These are phyloP conservation scores for Hanseniaspora singularis DNA, from an alignment of 805 yeast species.

Conservation along the genomic window DNA sequence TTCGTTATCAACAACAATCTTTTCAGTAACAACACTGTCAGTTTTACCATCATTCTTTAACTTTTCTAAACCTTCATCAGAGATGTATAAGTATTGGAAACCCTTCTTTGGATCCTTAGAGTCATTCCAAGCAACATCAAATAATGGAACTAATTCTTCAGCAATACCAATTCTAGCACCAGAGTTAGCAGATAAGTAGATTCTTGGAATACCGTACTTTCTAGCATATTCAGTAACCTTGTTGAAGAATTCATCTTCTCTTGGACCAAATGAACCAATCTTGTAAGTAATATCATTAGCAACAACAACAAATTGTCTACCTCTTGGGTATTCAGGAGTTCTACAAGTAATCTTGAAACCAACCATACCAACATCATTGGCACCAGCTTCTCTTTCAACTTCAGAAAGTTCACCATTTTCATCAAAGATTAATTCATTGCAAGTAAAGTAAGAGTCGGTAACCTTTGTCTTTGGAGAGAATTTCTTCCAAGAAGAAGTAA, in stretches of 20 bases:
- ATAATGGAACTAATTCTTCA: slow-evolving; percentile 81
- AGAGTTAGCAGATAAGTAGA: slow-evolving; percentile 92
- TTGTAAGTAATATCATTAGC: slow-evolving; percentile 96
- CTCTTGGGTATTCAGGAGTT: slow-evolving; percentile 94
- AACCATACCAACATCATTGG: slow-evolving; percentile 93
- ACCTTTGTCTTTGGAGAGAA: slow-evolving; percentile 42
- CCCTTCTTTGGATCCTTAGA: slow-evolving; percentile 68
- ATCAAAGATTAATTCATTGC: slow-evolving; percentile 71
- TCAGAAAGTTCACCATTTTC: slow-evolving; percentile 72
- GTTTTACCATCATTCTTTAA: slow-evolving; percentile 50
- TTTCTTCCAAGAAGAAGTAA: slow-evolving; percentile 72
- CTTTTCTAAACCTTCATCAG: slow-evolving; percentile 48
- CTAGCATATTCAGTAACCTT: slow-evolving; percentile 87
- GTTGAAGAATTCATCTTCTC: slow-evolving; percentile 84
- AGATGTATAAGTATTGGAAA: slow-evolving; percentile 75
- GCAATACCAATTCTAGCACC: slow-evolving; percentile 99
- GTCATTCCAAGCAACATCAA: slow-evolving; percentile 87
- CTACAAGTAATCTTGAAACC: slow-evolving; percentile 83
- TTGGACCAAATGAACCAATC: slow-evolving; percentile 98
- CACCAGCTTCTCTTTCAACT: slow-evolving; percentile 91
- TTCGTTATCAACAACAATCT: slow-evolving; percentile 73
- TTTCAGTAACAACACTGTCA: slow-evolving; percentile 59
- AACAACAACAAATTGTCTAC: slow-evolving; percentile 83
- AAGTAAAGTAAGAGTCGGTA: slow-evolving; percentile 67
- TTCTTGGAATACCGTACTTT: slow-evolving; percentile 83